Percentiles rank a stretch among this genome's conserved stretches.
These are phyloP conservation scores for Trichocladium uniseriatum DNA, from an alignment of 495 filamentous ascomycete genomes.

Conservation along the genomic window DNA sequence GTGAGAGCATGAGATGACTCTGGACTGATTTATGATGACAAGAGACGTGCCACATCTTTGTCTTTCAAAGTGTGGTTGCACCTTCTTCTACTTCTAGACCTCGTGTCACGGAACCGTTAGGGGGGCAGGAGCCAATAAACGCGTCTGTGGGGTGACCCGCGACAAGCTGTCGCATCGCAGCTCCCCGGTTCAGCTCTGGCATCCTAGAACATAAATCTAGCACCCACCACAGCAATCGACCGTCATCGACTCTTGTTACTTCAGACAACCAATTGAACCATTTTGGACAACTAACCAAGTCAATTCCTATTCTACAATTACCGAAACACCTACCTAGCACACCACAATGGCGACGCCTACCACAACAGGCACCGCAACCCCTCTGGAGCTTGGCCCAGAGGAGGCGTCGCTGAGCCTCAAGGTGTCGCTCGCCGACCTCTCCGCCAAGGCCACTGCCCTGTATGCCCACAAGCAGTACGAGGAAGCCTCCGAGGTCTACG, in stretches of 20 bases:
- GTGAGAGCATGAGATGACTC: too few relatives aligned
- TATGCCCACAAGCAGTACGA: constrained; percentile 82
- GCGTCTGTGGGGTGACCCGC: too few relatives aligned
- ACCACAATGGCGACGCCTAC: constrained; percentile 20
- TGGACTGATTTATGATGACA: too few relatives aligned
- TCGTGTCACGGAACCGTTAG: too few relatives aligned
- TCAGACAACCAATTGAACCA: not conserved
- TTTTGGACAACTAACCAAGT: not conserved
- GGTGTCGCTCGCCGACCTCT: constrained; percentile 49
- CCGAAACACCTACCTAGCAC: not conserved
- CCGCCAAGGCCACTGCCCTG: constrained; percentile 44
- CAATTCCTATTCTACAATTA: not conserved
- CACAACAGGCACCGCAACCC: constrained; percentile 26
- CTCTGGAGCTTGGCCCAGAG: constrained; percentile 31
- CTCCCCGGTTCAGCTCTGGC: too few relatives aligned
- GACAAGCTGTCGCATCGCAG: too few relatives aligned
- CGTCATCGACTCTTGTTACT: not conserved
- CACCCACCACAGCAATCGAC: not conserved
- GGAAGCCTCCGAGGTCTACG: constrained; percentile 75
- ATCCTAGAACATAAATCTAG: not conserved
- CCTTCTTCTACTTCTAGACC: too few relatives aligned
- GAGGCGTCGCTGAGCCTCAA: constrained; percentile 37
- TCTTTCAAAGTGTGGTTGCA: too few relatives aligned
- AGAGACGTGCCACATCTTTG: too few relatives aligned
- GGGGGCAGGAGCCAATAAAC: too few relatives aligned